phyloP scores from a whole-genome alignment of 2,329 filamentous ascomycete species.

The Calonectria hongkongensis region DNA sequence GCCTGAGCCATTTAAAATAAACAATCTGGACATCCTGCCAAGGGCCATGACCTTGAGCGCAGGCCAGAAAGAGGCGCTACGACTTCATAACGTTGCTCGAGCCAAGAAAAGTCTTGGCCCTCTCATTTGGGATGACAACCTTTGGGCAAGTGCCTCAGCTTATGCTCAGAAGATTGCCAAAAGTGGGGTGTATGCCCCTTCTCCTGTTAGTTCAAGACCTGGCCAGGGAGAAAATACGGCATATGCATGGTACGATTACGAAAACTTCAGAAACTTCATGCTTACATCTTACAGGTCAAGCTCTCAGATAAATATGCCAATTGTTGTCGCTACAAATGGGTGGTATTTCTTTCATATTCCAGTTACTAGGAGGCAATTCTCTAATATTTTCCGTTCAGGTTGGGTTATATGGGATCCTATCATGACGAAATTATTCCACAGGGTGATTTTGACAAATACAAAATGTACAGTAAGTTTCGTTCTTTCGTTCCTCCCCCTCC shows the following conservation, averaged over 20 bases:
- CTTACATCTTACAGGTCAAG: conserved; percentile 29
- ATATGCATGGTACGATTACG: conserved; percentile 40
- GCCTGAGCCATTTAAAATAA: background rate
- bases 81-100: conserved; percentile 47
- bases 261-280: background rate
- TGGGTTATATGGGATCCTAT: conserved; percentile 46
- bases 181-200: conserved; percentile 44
- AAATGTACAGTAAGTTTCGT: conserved; percentile 54
- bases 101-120: conserved; percentile 41
- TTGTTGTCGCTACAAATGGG: conserved; percentile 40
- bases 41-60: conserved; percentile 35
- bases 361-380: no score
- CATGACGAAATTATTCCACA: conserved; percentile 47
- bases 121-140: conserved; percentile 43
- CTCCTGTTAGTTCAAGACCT: conserved; percentile 19
- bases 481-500: background rate
- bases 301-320: conserved; percentile 40
- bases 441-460: conserved; percentile 50
- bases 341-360: conserved; percentile 44
- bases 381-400: conserved; percentile 26
- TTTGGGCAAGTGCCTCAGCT: conserved; percentile 37
- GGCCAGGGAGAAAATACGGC: conserved; percentile 52
- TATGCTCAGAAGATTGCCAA: conserved; percentile 50
- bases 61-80: conserved; percentile 43
- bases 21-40: background rate